phyloP scores from a whole-genome alignment of 108 stramenopile species.

The Schizochytrium sp. region DNA sequence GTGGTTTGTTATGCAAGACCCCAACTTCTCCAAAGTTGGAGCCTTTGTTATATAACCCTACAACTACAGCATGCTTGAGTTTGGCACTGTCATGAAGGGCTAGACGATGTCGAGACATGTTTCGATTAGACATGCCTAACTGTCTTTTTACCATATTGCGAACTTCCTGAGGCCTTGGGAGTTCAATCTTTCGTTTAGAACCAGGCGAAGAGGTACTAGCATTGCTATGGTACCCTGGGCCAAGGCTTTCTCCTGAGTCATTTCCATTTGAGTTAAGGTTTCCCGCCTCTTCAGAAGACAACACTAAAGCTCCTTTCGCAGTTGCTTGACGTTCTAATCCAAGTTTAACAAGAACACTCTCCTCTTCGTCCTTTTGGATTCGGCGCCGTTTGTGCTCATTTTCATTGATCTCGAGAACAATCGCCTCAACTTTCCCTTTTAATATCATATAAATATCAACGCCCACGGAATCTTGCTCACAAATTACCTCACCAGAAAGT shows the following conservation, averaged over 20 bases:
- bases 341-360: not conserved
- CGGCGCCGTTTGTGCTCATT: not conserved
- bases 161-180: not conserved
- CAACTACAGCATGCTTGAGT: conserved; percentile 37
- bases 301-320: not conserved
- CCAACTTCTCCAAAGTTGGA: conserved; percentile 57
- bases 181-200: not conserved
- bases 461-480: conserved; percentile 41
- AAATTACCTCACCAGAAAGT: conserved; percentile 20
- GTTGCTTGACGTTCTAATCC: not conserved
- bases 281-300: not conserved
- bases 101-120: not conserved
- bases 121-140: conserved; percentile 8
- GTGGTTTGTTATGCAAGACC: conserved; percentile 28
- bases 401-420: conserved; percentile 29
- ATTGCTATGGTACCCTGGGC: no score
- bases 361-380: not conserved
- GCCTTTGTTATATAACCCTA: conserved; percentile 13
- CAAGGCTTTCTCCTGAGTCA: not conserved
- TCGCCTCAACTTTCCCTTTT: conserved; percentile 43
- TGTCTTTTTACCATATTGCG: conserved; percentile 32
- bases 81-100: not conserved
- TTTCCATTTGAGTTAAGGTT: not conserved
- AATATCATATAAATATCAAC: conserved; percentile 21
- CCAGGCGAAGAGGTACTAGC: not conserved